Percentiles rank a stretch among this genome's conserved stretches.
phyloP scores from a whole-genome alignment of 768 basidiomycete genomes.

The Lentinula raphanica region DNA sequence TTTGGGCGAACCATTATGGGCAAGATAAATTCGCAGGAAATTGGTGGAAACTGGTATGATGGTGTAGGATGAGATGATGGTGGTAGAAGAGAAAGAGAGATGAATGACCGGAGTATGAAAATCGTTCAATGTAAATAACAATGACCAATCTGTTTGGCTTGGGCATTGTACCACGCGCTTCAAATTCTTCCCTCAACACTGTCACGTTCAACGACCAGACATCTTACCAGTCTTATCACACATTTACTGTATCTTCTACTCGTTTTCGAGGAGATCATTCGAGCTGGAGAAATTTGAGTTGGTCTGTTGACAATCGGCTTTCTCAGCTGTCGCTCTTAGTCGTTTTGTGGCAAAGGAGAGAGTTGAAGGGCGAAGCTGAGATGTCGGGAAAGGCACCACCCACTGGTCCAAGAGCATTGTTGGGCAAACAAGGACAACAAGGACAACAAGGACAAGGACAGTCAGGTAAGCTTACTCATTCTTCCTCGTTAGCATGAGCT shows the following conservation, averaged over 20 bases:
- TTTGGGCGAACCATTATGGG: no score
- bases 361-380: neutral
- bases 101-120: neutral
- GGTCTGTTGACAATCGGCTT: neutral
- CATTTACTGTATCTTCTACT: neutral
- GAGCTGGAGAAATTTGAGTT: neutral
- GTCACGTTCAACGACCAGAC: neutral
- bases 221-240: neutral
- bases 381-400: constrained; percentile 10
- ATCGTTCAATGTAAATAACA: neutral
- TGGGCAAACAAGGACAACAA: constrained; percentile 3
- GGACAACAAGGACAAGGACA: neutral
- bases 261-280: neutral
- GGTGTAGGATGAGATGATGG: neutral
- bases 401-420: constrained; percentile 4
- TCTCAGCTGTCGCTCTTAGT: neutral
- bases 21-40: neutral
- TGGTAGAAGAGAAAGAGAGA: neutral
- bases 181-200: neutral
- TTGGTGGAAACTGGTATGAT: neutral
- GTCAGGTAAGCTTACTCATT: neutral
- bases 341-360: neutral
- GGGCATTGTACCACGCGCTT: neutral
- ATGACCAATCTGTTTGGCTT: neutral
- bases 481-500: neutral